Evolutionary conservation across 768 basidiomycete species (phyloP).

Genomic region (Trametes elegans): DNA sequence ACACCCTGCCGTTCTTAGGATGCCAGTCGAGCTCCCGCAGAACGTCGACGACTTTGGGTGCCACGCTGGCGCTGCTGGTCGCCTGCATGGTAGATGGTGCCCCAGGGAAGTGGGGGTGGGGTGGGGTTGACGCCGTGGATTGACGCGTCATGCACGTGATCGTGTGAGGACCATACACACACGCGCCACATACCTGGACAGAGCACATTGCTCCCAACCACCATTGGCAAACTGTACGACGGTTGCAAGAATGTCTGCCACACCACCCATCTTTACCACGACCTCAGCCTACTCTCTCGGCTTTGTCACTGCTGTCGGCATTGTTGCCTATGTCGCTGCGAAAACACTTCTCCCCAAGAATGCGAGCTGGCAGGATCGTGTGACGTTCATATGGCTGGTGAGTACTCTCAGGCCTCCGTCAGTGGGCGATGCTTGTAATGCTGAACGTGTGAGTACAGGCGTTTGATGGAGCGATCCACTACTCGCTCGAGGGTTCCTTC

Average conservation of each 20-base stretch:
- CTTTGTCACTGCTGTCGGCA: slow-evolving; percentile 50
- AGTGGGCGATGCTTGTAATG: too few relatives aligned
- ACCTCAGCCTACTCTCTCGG: slow-evolving; percentile 66
- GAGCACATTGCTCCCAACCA: background rate
- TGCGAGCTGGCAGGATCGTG: slow-evolving; percentile 60
- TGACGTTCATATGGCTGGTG: slow-evolving; percentile 80
- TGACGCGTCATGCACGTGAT: slow-evolving; percentile 17
- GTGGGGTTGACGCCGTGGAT: too few relatives aligned
- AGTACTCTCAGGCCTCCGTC: too few relatives aligned
- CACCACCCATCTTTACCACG: slow-evolving; percentile 43
- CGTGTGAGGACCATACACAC: slow-evolving; percentile 10
- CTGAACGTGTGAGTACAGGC: slow-evolving; percentile 42
- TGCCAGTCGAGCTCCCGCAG: too few relatives aligned
- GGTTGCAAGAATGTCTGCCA: slow-evolving; percentile 14
- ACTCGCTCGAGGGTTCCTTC: slow-evolving; percentile 78
- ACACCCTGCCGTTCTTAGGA: too few relatives aligned
- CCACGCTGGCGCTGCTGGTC: too few relatives aligned
- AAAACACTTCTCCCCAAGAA: slow-evolving; percentile 61
- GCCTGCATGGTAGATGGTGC: too few relatives aligned
- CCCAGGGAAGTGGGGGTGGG: too few relatives aligned
- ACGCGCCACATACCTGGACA: background rate
- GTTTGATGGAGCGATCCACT: slow-evolving; percentile 81
- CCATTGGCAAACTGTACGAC: background rate
- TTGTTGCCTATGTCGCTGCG: slow-evolving; percentile 52
- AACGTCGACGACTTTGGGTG: too few relatives aligned